A percentile compares a stretch with the other conserved stretches of the same genome.
Evolutionary conservation across 108 stramenopile genomes (phyloP).

Genomic region (Pelagomonas calceolata): DNA sequence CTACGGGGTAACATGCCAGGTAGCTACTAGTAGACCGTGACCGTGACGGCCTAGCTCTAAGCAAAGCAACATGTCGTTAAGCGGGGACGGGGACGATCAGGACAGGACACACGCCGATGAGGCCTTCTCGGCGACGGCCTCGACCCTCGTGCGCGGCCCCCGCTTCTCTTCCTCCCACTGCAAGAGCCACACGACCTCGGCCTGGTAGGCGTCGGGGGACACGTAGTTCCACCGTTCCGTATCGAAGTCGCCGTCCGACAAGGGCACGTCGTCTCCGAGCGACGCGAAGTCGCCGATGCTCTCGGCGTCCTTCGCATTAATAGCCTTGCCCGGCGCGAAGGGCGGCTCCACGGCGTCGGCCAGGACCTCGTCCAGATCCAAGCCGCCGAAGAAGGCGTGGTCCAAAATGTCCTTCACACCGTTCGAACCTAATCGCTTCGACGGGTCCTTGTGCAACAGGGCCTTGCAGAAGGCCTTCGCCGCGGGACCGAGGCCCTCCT

Average conservation of each 20-base stretch:
- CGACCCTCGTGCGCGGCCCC: too few species aligned
- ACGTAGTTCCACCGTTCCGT: neutral
- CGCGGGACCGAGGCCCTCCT: constrained; percentile 49
- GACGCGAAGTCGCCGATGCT: constrained; percentile 26
- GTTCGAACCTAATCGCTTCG: constrained; percentile 56
- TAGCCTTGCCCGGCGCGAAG: constrained; percentile 74
- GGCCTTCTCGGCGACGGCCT: too few species aligned
- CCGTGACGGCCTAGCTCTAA: too few species aligned
- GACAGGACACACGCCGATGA: too few species aligned
- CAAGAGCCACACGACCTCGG: neutral
- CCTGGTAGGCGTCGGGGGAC: neutral
- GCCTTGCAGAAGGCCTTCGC: constrained; percentile 65
- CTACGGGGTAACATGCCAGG: too few species aligned
- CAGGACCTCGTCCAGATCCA: constrained; percentile 68
- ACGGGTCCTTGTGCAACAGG: constrained; percentile 67
- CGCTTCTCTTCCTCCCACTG: neutral
- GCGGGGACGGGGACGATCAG: too few species aligned
- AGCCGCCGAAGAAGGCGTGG: constrained; percentile 74
- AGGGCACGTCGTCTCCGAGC: neutral
- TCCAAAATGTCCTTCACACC: constrained; percentile 80
- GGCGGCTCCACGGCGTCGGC: constrained; percentile 63
- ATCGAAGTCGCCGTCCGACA: neutral
- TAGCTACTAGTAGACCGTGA: too few species aligned
- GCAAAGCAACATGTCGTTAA: too few species aligned
- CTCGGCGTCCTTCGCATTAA: constrained; percentile 54